Evolutionary conservation across 805 yeast species (phyloP).

Genomic region (Wickerhamomyces queroliae): DNA sequence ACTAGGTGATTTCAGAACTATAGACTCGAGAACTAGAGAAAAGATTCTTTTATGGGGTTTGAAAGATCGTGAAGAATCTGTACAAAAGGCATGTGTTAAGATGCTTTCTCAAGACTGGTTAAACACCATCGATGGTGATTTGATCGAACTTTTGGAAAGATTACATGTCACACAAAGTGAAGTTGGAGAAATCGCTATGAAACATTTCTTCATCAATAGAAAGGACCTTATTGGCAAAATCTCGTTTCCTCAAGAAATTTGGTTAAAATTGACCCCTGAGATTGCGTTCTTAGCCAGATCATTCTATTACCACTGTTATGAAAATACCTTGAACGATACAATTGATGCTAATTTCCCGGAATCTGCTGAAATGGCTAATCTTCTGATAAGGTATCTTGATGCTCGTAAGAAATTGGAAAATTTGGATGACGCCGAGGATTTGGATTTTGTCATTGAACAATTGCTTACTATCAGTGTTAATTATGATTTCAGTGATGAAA

Average conservation of each 20-base stretch:
- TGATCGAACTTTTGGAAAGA: conserved; percentile 64
- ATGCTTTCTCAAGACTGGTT: conserved; percentile 75
- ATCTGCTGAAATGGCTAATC: conserved; percentile 60
- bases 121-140: conserved; percentile 57
- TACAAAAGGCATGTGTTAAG: conserved; percentile 62
- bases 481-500: conserved; percentile 85
- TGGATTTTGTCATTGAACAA: conserved; percentile 74
- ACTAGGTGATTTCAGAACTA: conserved; percentile 54
- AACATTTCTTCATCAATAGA: conserved; percentile 52
- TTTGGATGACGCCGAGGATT: conserved; percentile 43
- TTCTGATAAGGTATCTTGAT: conserved; percentile 50
- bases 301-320: conserved; percentile 59
- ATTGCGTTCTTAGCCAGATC: conserved; percentile 66
- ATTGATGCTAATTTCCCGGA: conserved; percentile 76
- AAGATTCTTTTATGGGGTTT: conserved; percentile 78
- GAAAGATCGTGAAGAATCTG: conserved; percentile 75
- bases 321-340: conserved; percentile 42
- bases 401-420: conserved; percentile 29
- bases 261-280: conserved; percentile 70
- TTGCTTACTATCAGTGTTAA: conserved; percentile 57
- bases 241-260: conserved; percentile 56
- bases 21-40: conserved; percentile 55
- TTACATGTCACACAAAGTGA: conserved; percentile 64
- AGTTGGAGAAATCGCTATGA: conserved; percentile 63
- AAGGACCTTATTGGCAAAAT: conserved; percentile 58